phyloP scores from a whole-genome alignment of 352 stramenopile species.

The Phytopythium mirpurense region DNA sequence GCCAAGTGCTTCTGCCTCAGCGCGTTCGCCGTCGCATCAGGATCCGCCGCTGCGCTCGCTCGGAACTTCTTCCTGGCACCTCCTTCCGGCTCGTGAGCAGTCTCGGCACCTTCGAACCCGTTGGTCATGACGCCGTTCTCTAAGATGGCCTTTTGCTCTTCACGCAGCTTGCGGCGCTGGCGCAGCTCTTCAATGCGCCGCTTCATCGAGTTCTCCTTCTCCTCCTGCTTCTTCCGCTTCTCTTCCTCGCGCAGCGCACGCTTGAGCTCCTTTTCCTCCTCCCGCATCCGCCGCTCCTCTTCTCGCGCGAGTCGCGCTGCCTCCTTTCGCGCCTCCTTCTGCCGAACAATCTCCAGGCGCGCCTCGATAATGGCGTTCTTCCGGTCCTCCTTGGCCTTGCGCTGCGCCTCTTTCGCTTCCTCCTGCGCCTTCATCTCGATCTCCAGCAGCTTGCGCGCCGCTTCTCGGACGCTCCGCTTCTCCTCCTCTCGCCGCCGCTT shows the following conservation, averaged over 20 bases:
- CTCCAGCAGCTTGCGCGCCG: conserved; percentile 59
- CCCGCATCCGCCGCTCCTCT: conserved; percentile 57
- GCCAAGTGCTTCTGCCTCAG: conserved; percentile 47
- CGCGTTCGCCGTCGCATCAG: conserved; percentile 13
- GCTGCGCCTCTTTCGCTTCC: conserved; percentile 65
- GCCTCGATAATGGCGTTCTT: conserved; percentile 69
- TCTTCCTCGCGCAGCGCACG: conserved; percentile 65
- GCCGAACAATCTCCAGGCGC: conserved; percentile 48
- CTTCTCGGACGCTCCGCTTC: conserved; percentile 63
- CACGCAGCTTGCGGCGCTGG: conserved; percentile 53
- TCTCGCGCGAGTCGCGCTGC: conserved; percentile 50
- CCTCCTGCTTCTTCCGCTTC: conserved; percentile 59
- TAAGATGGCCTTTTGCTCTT: conserved; percentile 67
- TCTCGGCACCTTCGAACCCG: conserved; percentile 4
- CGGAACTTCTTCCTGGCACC: conserved; percentile 12
- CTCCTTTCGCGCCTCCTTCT: conserved; percentile 70
- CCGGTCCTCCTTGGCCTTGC: conserved; percentile 57
- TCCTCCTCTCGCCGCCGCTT: conserved; percentile 58
- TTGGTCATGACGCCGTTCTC: conserved; percentile 65
- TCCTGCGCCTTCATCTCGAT: conserved; percentile 78
- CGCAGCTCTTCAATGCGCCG: conserved; percentile 63
- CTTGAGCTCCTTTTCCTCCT: conserved; percentile 70
- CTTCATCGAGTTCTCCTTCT: conserved; percentile 74
- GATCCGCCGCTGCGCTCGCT: background rate
- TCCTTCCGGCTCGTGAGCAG: conserved; percentile 3